Conservation (phyloP, 768 basidiomycete species). For the Leccinellum luteum region DNA sequence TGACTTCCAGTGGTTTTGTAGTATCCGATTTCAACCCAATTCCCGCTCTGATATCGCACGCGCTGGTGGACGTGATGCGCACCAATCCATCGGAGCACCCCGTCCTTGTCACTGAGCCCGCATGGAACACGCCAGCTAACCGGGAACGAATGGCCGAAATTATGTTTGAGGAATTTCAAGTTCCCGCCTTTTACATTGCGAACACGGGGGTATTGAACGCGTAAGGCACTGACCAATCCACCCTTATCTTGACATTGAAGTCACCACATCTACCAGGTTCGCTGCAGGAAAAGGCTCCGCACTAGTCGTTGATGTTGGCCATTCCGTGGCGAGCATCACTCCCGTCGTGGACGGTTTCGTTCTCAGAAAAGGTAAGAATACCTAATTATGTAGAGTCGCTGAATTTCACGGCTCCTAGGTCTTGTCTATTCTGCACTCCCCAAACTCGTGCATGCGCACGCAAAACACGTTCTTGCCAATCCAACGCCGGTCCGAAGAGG, state of each 20-base stretch:
- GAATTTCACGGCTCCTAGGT: slow-evolving; percentile 45
- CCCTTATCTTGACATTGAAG: slow-evolving; percentile 9
- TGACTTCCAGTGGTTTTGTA: slow-evolving; percentile 26
- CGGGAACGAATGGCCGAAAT: slow-evolving; percentile 95
- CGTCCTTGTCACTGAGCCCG: slow-evolving; percentile 88
- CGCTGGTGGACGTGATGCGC: slow-evolving; percentile 72
- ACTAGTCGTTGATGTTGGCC: slow-evolving; percentile 91
- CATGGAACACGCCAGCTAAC: slow-evolving; percentile 94
- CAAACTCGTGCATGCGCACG: slow-evolving; percentile 76
- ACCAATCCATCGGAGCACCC: slow-evolving; percentile 84
- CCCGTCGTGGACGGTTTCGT: slow-evolving; percentile 98
- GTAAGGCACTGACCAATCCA: slow-evolving; percentile 43
- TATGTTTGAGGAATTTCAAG: slow-evolving; percentile 94
- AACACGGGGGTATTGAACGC: slow-evolving; percentile 93
- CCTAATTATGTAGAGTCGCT: neutral
- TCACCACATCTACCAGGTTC: slow-evolving; percentile 58
- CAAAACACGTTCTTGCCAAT: slow-evolving; percentile 61
- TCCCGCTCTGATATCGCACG: slow-evolving; percentile 68
- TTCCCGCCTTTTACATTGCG: slow-evolving; percentile 95
- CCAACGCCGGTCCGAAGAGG: slow-evolving; percentile 49
- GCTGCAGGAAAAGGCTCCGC: slow-evolving; percentile 98
- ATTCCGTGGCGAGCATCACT: slow-evolving; percentile 84
- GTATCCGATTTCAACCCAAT: slow-evolving; percentile 78
- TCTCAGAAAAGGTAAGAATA: slow-evolving; percentile 75
- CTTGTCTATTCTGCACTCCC: slow-evolving; percentile 74